Evolutionary conservation across 495 filamentous ascomycete genomes (phyloP).

Genomic region (Mycothermus thermophilus): DNA sequence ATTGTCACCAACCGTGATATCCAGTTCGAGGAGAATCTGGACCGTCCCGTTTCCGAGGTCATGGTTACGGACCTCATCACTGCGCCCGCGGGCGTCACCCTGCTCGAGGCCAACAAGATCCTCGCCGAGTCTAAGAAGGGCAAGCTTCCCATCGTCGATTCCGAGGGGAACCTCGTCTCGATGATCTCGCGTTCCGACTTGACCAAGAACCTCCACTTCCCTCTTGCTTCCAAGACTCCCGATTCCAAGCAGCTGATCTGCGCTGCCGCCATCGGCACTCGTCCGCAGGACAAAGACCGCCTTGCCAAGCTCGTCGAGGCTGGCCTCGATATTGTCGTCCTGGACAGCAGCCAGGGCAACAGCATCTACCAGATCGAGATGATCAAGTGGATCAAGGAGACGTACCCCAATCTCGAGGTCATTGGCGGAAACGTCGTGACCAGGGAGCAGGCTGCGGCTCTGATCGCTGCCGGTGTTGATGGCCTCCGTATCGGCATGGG

Average conservation of each 20-base stretch:
- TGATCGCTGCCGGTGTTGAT: conserved; percentile 92
- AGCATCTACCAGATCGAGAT: conserved; percentile 94
- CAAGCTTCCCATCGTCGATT: conserved; percentile 93
- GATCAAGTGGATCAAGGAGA: conserved; percentile 87
- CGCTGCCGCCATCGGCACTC: conserved; percentile 88
- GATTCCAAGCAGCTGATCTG: conserved; percentile 96
- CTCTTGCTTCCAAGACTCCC: conserved; percentile 89
- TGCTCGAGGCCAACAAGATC: conserved; percentile 83
- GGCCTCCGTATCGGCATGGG: conserved; percentile 98
- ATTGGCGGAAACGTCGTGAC: conserved; percentile 98
- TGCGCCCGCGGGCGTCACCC: conserved; percentile 67
- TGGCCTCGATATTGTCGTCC: conserved; percentile 86
- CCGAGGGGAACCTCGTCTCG: conserved; percentile 72
- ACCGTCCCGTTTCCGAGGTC: conserved; percentile 67
- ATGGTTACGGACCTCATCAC: conserved; percentile 96
- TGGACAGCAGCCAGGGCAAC: conserved; percentile 95
- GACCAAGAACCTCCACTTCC: conserved; percentile 98
- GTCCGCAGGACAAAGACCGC: conserved; percentile 76
- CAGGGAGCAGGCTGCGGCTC: conserved; percentile 74
- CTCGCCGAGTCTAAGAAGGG: conserved; percentile 95
- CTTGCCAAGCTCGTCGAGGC: conserved; percentile 85
- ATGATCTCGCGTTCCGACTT: conserved; percentile 94
- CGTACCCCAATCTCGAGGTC: conserved; percentile 75
- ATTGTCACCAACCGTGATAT: conserved; percentile 97
- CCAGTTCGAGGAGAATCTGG: conserved; percentile 70